Evolutionary conservation across 345 rosid genomes (phyloP), one percentile per base, ranked within the genome.

Genomic region (Euphorbia lathyris): DNA sequence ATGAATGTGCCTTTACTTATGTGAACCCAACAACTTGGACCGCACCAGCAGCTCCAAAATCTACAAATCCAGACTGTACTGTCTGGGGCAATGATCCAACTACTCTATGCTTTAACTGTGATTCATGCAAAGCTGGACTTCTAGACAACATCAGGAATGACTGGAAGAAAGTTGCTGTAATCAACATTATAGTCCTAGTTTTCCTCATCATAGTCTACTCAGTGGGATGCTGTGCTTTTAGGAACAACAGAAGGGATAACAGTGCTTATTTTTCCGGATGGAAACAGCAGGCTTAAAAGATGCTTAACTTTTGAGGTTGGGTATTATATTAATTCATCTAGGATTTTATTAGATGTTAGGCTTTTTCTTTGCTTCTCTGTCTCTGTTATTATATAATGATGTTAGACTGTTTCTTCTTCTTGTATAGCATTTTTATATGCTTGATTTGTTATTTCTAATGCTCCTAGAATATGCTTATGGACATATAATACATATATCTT

Each of bases 71-170:
- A 0, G 96, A 94, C 79, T 94, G 98, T 63, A 9, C 0, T 17
- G 13, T 71, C 0, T 91, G 98, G 98, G 58, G 36, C 38, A 88
- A 70, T 27, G 63, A 76, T 3, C 14, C 61, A 5, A 30, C 63
- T 0, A 76, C 70, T 52, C 82, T 91, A 4, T 94, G 98, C 83
- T 94, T 80, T 74, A 29, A 87, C 72, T 91, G 98, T 82, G 69
- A 85, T 64, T 76, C 98, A 0, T 94, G 97, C 91, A 94, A 94
- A 76, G 98, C 92, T 3, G 97, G 97, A 16, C 80, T 94, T 57
- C 80, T 94, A 23, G 83, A 90, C 76, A 88, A 83, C 88, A 69
- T 91, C 74, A 88, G 76, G 85, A 64, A 63, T 9, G 84, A 88
- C 45, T 91, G 97, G 98, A 90, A 85, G 86, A 83, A 79, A 78